Base-by-base conservation (phyloP, 2,329 filamentous ascomycete species). In the Fusarium stilboides region DNA sequence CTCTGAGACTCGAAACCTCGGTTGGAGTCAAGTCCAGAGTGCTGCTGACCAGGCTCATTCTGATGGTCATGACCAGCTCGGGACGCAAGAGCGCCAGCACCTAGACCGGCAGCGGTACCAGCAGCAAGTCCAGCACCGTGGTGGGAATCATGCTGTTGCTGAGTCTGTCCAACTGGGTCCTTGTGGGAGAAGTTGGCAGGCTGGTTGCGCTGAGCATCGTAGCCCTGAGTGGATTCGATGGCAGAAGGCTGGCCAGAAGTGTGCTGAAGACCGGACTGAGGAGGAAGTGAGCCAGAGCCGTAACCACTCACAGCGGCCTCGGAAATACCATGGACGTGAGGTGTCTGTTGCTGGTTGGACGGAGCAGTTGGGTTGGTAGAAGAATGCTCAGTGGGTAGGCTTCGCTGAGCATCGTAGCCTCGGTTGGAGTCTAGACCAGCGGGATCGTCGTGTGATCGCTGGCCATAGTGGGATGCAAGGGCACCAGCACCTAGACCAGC, bases 121-220 rank as follows among this genome's bases (percentile, higher is more conserved):
- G 55, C 47, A 6, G 55, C 55, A 5, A 53, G 26, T 2, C 50
- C 56, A 4, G 50, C 24, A 10, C 56, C 56, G 14, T 13, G 58
- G 5, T 63, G 60, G 1, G 50, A 63, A 4, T 57, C 60, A 8
- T 62, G 43, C 20, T 63, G 57, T 8, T 63, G 60, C 5, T 36
- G 17, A 5, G 17, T 52, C 46, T 57, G 55, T 20, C 20, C 59
- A 5, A 31, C 20, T 0, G 60, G 49, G 1, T 57, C 60, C 1
- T 57, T 63, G 37, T 63, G 60, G 8, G 60, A 63, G 6, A 20
- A 63, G 57, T 63, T 63, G 20, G 58, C 37, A 1, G 58, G 13
- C 6, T 63, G 43, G 0, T 22, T 34, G 3, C 36, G 26, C 22
- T 47, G 40, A 0, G 59, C n/a, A 12, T 44, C 33, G 2, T 62